A percentile compares a stretch with the other conserved stretches of the same genome.
These are phyloP conservation scores for Aechmea fasciata DNA, from an alignment of 176 grass and related monocot genomes.

Conservation along the genomic window DNA sequence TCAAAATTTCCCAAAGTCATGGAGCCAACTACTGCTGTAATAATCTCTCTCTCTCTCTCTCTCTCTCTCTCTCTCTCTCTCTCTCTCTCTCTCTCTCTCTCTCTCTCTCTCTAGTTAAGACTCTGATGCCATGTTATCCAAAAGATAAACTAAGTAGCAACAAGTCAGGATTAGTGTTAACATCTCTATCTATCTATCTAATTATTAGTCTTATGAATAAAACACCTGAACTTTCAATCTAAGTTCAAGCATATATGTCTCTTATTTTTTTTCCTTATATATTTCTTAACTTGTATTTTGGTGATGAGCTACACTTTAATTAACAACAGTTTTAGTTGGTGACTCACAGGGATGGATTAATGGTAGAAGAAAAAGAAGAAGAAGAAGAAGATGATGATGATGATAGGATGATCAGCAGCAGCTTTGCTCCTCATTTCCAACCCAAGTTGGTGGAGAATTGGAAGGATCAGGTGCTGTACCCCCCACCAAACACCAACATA, in stretches of 20 bases:
- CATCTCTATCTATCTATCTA: not conserved
- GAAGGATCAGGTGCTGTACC: not conserved
- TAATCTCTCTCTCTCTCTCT: constrained; percentile 8
- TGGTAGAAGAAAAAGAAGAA: constrained; percentile 36
- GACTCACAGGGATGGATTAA: constrained; percentile 37
- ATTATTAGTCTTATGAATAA: not conserved
- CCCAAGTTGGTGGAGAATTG: constrained; percentile 13
- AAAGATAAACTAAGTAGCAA: too few species aligned
- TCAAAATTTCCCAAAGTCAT: constrained; percentile 34
- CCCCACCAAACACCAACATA: not conserved
- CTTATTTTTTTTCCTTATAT: not conserved
- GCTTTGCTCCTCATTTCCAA: constrained; percentile 11
- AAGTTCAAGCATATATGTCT: not conserved
- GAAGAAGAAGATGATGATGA: constrained; percentile 20
- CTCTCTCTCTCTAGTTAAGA: not conserved
- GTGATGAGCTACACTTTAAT: not conserved
- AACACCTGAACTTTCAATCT: not conserved
- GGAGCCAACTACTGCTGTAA: constrained; percentile 53
- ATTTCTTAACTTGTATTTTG: not conserved
- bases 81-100: not conserved
- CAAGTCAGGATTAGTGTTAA: too few species aligned
- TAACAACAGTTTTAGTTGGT: not conserved
- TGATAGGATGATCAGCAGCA: constrained; percentile 14
- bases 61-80: constrained; percentile 2
- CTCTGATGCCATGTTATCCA: too few species aligned